phyloP scores from a whole-genome alignment of 805 yeast species.

The Wickerhamiella cacticola region DNA sequence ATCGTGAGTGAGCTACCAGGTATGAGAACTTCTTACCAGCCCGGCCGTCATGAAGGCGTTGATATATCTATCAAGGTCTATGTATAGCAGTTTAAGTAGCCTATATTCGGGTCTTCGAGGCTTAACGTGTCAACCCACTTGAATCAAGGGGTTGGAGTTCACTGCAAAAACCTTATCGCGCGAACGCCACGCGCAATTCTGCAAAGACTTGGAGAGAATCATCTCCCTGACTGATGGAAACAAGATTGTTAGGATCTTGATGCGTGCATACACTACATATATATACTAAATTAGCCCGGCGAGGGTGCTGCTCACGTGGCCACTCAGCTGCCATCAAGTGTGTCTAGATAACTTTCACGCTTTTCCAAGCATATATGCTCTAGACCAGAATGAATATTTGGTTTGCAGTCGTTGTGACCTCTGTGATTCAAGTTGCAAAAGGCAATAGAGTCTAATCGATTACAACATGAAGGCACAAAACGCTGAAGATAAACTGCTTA shows the following conservation, averaged over 20 bases:
- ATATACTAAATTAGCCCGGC: not conserved
- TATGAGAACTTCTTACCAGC: too few species aligned
- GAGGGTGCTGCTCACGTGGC: not conserved
- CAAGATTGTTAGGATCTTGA: not conserved
- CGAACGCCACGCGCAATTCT: slow-evolving; percentile 3
- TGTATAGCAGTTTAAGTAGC: too few species aligned
- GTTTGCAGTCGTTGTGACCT: slow-evolving; percentile 8
- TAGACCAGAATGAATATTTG: slow-evolving; percentile 6
- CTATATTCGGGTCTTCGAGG: too few species aligned
- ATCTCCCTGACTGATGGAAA: slow-evolving; percentile 11
- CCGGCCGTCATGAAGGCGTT: too few species aligned
- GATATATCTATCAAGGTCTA: too few species aligned
- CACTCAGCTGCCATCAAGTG: not conserved
- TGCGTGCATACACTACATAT: slow-evolving; percentile 14
- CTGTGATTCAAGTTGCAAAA: not conserved
- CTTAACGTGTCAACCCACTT: too few species aligned
- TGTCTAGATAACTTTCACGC: not conserved
- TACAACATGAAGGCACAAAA: too few species aligned
- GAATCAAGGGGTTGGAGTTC: too few species aligned
- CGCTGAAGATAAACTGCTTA: too few species aligned
- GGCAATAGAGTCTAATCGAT: too few species aligned
- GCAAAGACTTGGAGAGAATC: slow-evolving; percentile 11
- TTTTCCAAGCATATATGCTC: not conserved
- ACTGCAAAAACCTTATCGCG: not conserved
- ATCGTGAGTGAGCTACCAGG: too few species aligned